Evolutionary conservation across 208 protist genomes (phyloP), one percentile per base, ranked within the genome.

Genomic region (Histomonas meleagridis): DNA sequence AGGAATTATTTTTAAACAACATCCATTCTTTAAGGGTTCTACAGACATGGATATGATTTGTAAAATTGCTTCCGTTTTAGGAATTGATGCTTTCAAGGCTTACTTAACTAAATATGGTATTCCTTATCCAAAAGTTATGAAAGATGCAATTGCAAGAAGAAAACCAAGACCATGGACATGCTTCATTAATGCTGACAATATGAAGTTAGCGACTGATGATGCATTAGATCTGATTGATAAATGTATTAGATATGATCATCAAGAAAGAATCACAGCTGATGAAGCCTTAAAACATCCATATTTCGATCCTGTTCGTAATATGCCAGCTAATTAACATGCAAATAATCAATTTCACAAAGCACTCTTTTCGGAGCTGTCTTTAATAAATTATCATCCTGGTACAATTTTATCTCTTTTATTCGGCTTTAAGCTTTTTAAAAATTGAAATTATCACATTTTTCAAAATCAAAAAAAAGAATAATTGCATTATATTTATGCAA

Each of bases 241-340:
- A 90, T 95, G 99, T 32, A 95, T 99, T 28, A 95, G 96, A 65
- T 95, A 94, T 79, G 94, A 95, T 92, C 94, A 95, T 78, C 93
- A 93, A 10, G 94, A 98, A 92, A 96, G 98, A 55, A 95, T 99
- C 35, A 98, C 98, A 40, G 97, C 97, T 10, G 93, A 96, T 62
- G 98, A 99, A 94, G 98, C 98, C 1, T 97, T 99, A 95, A 94
- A 96, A 60, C 98, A 99, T 94, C 96, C 97, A 14, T 99, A 98
- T 93, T 99, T 99, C 94, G 96, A 97, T 92, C 95, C 96, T 14
- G 94, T 98, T 14, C 94, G 96, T 2, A 55, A 86, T 49, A 86
- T 86, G 51, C 76, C 43, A 26, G 70, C 40, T n/a, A 46, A 79
- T 16, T 79, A 79, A 79, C n/a, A 40, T 32, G 32, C 32, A 69